Evolutionary conservation across 2,329 filamentous ascomycete species (phyloP).

Genomic region (Fusarium equiseti): DNA sequence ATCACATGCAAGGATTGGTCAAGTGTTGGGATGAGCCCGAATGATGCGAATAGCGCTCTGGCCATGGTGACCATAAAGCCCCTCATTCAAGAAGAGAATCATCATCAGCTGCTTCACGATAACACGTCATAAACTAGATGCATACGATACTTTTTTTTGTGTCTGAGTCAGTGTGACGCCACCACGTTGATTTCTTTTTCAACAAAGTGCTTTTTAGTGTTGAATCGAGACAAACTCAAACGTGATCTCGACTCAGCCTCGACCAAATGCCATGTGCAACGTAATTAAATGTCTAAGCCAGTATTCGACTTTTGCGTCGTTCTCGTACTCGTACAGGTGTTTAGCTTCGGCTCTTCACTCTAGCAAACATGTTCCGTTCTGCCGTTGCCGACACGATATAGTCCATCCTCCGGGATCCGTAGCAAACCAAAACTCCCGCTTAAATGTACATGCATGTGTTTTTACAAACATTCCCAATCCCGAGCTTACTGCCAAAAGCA

Average conservation of each 20-base stretch:
- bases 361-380: constrained; percentile 9
- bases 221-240: constrained; percentile 4
- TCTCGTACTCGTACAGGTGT: constrained; percentile 19
- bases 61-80: constrained; percentile 30
- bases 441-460: constrained; percentile 20
- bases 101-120: constrained; percentile 24
- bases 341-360: neutral
- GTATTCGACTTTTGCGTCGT: neutral
- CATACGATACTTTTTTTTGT: constrained; percentile 18
- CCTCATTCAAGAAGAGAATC: constrained; percentile 1
- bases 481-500: constrained; percentile 84
- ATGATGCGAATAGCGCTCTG: constrained; percentile 34
- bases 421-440: constrained; percentile 40
- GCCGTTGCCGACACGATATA: neutral
- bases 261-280: constrained; percentile 1
- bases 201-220: neutral
- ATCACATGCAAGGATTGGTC: constrained; percentile 45
- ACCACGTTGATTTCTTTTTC: neutral
- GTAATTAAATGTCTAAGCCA: constrained; percentile 8
- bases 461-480: neutral
- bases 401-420: constrained; percentile 9
- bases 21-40: constrained; percentile 36
- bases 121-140: constrained; percentile 12
- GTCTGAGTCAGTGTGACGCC: constrained; percentile 12
- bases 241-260: constrained; percentile 33